Evolutionary conservation across 495 filamentous ascomycete genomes (phyloP), one percentile per base, ranked within the genome.

Genomic region (Penicillium ochrochloron): DNA sequence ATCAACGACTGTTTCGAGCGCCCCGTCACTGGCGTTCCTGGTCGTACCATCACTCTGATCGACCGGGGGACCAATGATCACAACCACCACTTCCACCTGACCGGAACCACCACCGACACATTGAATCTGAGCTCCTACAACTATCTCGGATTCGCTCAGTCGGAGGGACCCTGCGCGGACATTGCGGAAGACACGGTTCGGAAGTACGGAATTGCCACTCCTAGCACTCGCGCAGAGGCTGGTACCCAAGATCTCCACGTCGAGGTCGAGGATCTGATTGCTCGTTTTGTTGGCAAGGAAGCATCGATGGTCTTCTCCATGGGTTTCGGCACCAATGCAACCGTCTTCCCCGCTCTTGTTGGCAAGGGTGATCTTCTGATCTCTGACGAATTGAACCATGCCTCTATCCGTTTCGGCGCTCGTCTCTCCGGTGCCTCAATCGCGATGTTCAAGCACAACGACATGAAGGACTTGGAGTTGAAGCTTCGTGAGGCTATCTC

Each of bases 71-170:
- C 93, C 0, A 84, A 93, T 75, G 91, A 98, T 70, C 89, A 92
- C 80, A 98, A 98, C 76, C 84, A 88, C 67, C 86, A 87, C 67
- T 99, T 96, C 81, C 86, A 91, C 69, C 84, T 92, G 68, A 93
- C 89, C 11, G 96, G 96, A 41, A 96, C 92, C 37, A 88, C 86
- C 54, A 98, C 95, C n/a, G 92, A 99, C 73, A 97, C 95, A 0
- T 79, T 99, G 61, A 99, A 99, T 75, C 88, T 99, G 88, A 97
- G 93, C 80, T 99, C 95, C 5, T 99, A 99, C 84, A 99, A 99
- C 72, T 99, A 99, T 69, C 91, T 99, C 8, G 95, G 95, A 31
- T 99, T 99, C 72, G 95, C 95, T 61, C 96, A 99, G 76, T 98
- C 95, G 1, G 93, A 97, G 70, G 95, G 95, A 17, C 94, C 94